Percentiles rank a stretch among this genome's conserved stretches.
phyloP scores from a whole-genome alignment of 495 filamentous ascomycete species.

The Podospora pseudocomata region DNA sequence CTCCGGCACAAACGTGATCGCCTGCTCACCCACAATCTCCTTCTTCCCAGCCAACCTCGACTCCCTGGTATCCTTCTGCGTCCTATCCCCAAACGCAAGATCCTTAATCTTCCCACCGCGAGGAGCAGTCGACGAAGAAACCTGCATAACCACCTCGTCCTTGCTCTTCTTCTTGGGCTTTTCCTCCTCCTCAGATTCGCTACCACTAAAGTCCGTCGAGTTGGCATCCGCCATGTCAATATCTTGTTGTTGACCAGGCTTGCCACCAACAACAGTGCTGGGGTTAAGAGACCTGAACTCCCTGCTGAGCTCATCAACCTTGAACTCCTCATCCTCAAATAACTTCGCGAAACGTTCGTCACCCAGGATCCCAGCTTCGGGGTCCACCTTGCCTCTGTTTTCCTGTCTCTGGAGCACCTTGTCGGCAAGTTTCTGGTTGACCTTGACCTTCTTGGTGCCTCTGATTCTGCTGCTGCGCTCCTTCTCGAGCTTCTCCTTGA shows the following conservation, averaged over 20 bases:
- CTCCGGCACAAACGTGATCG: slow-evolving; percentile 77
- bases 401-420: slow-evolving; percentile 76
- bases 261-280: slow-evolving; percentile 47
- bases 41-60: slow-evolving; percentile 41
- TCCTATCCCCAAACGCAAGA: slow-evolving; percentile 69
- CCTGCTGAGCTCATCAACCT: slow-evolving; percentile 79
- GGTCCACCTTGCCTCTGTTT: slow-evolving; percentile 66
- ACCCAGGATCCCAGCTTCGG: slow-evolving; percentile 59
- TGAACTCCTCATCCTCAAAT: slow-evolving; percentile 91
- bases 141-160: slow-evolving; percentile 57
- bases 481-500: slow-evolving; percentile 91
- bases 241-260: slow-evolving; percentile 3
- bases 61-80: slow-evolving; percentile 44
- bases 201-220: slow-evolving; percentile 22
- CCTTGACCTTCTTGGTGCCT: slow-evolving; percentile 86
- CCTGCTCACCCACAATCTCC: slow-evolving; percentile 73
- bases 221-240: slow-evolving; percentile 8
- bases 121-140: slow-evolving; percentile 59
- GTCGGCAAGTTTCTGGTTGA: slow-evolving; percentile 82
- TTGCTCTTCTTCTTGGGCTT: slow-evolving; percentile 41
- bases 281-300: slow-evolving; percentile 89
- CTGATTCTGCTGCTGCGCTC: slow-evolving; percentile 88
- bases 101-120: slow-evolving; percentile 53
- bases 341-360: slow-evolving; percentile 83
- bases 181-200: slow-evolving; percentile 24